phyloP scores from a whole-genome alignment of 1,284 basidiomycete genomes.

The Coniferiporia sulphurascens region DNA sequence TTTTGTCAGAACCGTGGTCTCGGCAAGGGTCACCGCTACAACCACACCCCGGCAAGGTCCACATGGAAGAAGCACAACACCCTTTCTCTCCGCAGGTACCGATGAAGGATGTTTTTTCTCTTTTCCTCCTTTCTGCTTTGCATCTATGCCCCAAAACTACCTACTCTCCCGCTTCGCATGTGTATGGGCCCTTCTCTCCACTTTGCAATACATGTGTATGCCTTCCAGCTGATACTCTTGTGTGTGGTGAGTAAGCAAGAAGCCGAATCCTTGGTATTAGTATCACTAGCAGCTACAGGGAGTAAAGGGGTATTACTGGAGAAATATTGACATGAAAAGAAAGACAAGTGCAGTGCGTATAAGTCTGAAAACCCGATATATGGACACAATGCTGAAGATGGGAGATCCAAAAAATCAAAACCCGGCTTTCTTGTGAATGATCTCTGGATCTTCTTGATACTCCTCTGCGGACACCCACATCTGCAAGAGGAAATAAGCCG shows the following conservation, averaged over 20 bases:
- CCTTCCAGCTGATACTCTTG: constrained; percentile 2
- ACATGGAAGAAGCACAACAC: constrained; percentile 99
- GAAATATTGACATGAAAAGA: constrained; percentile 17
- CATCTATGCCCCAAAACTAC: constrained; percentile 14
- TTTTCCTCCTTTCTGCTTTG: constrained; percentile 24
- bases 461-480: constrained; percentile 99
- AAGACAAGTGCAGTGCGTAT: constrained; percentile 1
- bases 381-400: constrained; percentile 4
- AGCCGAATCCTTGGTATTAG: constrained; percentile 15
- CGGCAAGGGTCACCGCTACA: constrained; percentile 95
- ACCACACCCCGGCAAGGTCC: constrained; percentile 87
- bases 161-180: constrained; percentile 1
- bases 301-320: constrained; percentile 15
- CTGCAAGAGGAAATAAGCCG: constrained; percentile 35
- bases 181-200: constrained; percentile 7
- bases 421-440: constrained; percentile 89
- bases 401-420: constrained; percentile 40
- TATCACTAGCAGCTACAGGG: constrained; percentile 16
- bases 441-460: constrained; percentile 98
- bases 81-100: constrained; percentile 96
- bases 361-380: constrained; percentile 8
- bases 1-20: constrained; percentile 75
- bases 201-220: constrained; percentile 13
- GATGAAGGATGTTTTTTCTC: constrained; percentile 50
- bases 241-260: background rate